Percentiles rank a stretch among this genome's conserved stretches.
Conservation (phyloP, 2,329 filamentous ascomycete species). For the Ceratocystis ficicola region DNA sequence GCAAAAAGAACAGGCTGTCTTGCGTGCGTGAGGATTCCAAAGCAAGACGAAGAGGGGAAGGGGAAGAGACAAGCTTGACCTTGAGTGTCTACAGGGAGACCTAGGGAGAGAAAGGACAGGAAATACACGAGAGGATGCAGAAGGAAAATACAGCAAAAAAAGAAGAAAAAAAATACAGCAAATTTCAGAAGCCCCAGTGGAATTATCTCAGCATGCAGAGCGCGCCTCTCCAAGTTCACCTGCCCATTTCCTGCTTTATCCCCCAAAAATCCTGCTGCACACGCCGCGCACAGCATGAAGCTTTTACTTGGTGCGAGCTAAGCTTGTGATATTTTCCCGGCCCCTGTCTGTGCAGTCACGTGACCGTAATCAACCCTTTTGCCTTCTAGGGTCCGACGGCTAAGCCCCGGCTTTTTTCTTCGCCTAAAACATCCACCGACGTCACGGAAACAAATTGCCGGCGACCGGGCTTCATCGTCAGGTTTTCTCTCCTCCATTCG, state of each 20-base stretch:
- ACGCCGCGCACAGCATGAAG: not conserved
- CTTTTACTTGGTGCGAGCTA: not conserved
- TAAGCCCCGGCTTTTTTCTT: not conserved
- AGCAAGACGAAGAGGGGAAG: not conserved
- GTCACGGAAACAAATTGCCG: not conserved
- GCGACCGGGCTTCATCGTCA: not conserved
- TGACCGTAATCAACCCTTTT: not conserved
- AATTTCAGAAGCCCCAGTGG: not conserved
- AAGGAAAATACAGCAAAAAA: not conserved
- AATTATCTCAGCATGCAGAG: not conserved
- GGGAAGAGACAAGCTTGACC: not conserved
- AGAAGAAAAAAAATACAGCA: not conserved
- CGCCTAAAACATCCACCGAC: not conserved
- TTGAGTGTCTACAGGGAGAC: not conserved
- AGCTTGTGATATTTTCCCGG: not conserved
- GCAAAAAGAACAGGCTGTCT: conserved; percentile 5
- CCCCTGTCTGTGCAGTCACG: not conserved
- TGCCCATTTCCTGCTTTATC: not conserved
- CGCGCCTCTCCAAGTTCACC: not conserved
- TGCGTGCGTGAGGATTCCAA: not conserved
- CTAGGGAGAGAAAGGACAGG: not conserved
- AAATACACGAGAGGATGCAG: not conserved
- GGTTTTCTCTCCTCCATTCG: not conserved
- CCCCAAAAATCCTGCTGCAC: not conserved
- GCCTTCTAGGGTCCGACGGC: not conserved